phyloP scores from a whole-genome alignment of 768 basidiomycete genomes.

The Phaffia tasmanica region DNA sequence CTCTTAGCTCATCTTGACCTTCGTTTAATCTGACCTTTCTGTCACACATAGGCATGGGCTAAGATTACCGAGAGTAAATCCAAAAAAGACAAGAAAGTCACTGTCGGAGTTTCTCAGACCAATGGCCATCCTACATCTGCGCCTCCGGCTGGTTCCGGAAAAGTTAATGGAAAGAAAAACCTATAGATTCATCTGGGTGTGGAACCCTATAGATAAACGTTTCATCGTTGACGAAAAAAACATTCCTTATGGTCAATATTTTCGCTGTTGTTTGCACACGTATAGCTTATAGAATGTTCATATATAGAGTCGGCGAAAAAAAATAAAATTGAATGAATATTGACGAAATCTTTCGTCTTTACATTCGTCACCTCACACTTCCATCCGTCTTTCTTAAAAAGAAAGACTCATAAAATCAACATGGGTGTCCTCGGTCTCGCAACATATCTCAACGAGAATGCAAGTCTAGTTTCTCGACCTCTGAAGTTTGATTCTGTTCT shows the following conservation, averaged over 20 bases:
- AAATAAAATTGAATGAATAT: too few species aligned
- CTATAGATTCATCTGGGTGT: too few species aligned
- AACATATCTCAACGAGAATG: constrained; percentile 36
- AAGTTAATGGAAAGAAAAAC: neutral
- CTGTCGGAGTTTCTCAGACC: neutral
- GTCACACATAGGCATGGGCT: neutral
- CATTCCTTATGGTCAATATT: too few species aligned
- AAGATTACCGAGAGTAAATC: neutral
- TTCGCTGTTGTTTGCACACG: too few species aligned
- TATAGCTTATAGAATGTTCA: too few species aligned
- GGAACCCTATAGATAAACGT: too few species aligned
- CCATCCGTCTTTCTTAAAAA: too few species aligned
- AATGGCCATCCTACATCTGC: neutral
- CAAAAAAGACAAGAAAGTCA: neutral
- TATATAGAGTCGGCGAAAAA: too few species aligned
- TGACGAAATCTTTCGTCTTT: too few species aligned
- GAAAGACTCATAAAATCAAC: neutral
- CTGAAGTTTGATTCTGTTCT: neutral
- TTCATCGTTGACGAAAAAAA: too few species aligned
- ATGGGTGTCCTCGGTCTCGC: constrained; percentile 39
- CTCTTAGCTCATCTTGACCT: neutral
- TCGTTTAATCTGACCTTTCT: neutral
- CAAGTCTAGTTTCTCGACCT: constrained; percentile 32
- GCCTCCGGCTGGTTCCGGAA: neutral
- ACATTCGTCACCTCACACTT: too few species aligned